phyloP scores from a whole-genome alignment of 169 alveolate genomes.

The Cryptosporidium ubiquitum region DNA sequence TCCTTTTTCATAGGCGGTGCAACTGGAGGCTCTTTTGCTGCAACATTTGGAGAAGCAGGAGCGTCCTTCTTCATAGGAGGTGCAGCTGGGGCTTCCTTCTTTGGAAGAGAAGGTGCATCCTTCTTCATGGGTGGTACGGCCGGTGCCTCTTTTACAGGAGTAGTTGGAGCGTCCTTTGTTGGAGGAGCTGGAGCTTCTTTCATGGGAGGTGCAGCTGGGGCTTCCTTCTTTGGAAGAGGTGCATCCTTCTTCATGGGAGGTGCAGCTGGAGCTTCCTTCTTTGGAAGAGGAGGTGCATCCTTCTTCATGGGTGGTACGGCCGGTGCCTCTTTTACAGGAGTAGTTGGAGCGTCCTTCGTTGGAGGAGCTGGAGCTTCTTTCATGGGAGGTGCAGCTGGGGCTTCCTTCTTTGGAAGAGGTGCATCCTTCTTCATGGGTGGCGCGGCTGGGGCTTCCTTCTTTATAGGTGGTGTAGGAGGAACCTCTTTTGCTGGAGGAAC shows the following conservation, averaged over 20 bases:
- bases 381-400: constrained; percentile 23
- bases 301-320: constrained; percentile 6
- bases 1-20: not conserved
- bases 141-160: not conserved
- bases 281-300: constrained; percentile 4
- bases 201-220: not conserved
- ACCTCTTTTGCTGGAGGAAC: constrained; percentile 8
- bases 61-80: not conserved
- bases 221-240: not conserved
- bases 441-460: constrained; percentile 4
- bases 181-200: not conserved
- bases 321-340: too few relatives aligned
- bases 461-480: constrained; percentile 6
- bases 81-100: not conserved
- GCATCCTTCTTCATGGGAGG: not conserved
- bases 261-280: constrained; percentile 1
- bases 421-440: constrained; percentile 21
- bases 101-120: not conserved
- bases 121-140: not conserved
- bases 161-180: not conserved
- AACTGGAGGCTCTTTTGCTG: too few relatives aligned
- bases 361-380: not conserved
- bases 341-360: constrained; percentile 4
- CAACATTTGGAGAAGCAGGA: not conserved
- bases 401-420: constrained; percentile 38